A percentile compares a stretch with the other conserved stretches of the same genome.
These are phyloP conservation scores for Claviceps arundinis DNA, from an alignment of 2,329 filamentous ascomycete species.

Conservation along the genomic window DNA sequence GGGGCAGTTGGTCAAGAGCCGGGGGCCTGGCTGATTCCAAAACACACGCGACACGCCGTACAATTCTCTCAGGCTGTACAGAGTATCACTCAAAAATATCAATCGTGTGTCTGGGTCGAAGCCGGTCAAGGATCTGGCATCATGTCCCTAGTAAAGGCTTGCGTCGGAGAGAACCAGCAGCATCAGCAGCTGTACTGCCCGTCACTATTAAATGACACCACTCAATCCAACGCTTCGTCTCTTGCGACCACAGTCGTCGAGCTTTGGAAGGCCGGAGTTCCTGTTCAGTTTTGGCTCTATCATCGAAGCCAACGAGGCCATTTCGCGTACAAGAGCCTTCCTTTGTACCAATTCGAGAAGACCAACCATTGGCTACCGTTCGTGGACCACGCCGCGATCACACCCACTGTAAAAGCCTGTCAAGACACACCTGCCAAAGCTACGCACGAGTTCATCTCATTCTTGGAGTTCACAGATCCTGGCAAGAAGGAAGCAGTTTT, in stretches of 20 bases:
- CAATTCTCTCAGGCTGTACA: slow-evolving; percentile 29
- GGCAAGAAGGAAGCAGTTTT: neutral
- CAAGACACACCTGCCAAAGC: neutral
- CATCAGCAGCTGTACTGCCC: slow-evolving; percentile 3
- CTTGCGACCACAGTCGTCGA: slow-evolving; percentile 10
- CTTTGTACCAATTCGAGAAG: slow-evolving; percentile 31
- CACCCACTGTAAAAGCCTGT: neutral
- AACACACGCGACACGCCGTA: slow-evolving; percentile 30
- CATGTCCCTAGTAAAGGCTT: slow-evolving; percentile 19
- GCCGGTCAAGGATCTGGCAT: slow-evolving; percentile 26
- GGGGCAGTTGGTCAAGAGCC: neutral
- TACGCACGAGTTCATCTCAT: neutral
- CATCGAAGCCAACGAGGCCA: slow-evolving; percentile 13
- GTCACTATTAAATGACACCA: neutral
- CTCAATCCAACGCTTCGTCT: slow-evolving; percentile 1
- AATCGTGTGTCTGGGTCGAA: slow-evolving; percentile 21
- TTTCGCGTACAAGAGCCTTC: slow-evolving; percentile 16
- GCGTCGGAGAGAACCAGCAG: neutral
- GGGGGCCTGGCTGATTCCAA: slow-evolving; percentile 11
- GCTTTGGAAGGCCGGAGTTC: slow-evolving; percentile 28
- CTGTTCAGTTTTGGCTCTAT: slow-evolving; percentile 25
- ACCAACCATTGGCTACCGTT: slow-evolving; percentile 24
- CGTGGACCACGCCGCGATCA: slow-evolving; percentile 5
- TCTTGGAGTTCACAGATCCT: neutral
- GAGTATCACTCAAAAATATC: slow-evolving; percentile 19